Conservation (phyloP, 768 basidiomycete genomes). For the Agaricus sinodeliciosus region DNA sequence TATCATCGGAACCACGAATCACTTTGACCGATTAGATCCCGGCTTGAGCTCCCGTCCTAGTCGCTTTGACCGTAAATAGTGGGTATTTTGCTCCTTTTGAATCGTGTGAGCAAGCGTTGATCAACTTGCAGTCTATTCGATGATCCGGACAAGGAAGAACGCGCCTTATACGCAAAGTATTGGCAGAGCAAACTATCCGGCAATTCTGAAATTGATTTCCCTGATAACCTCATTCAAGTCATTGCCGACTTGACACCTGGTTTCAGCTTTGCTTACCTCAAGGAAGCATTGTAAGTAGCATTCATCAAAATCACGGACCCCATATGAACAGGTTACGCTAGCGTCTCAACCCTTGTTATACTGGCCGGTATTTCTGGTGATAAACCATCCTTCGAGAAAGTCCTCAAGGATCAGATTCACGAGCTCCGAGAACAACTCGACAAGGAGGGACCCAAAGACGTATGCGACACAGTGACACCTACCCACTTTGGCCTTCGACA, state of each 20-base stretch:
- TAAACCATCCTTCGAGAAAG: slow-evolving; percentile 40
- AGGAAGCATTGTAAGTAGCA: slow-evolving; percentile 75
- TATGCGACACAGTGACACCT: background rate
- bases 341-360: slow-evolving; percentile 68
- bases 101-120: background rate
- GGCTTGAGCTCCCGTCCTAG: slow-evolving; percentile 73
- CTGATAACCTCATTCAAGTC: slow-evolving; percentile 54
- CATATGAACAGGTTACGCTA: slow-evolving; percentile 19
- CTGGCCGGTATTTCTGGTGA: slow-evolving; percentile 48
- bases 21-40: slow-evolving; percentile 75
- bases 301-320: background rate
- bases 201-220: slow-evolving; percentile 61
- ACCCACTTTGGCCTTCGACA: slow-evolving; percentile 22
- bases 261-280: slow-evolving; percentile 86
- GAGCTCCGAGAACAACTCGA: slow-evolving; percentile 61
- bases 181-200: slow-evolving; percentile 72
- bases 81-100: slow-evolving; percentile 20
- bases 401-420: slow-evolving; percentile 55
- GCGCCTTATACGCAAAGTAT: slow-evolving; percentile 62
- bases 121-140: slow-evolving; percentile 53
- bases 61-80: slow-evolving; percentile 86
- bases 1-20: slow-evolving; percentile 77
- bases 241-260: slow-evolving; percentile 52
- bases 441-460: slow-evolving; percentile 19
- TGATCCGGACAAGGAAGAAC: slow-evolving; percentile 59